Percentiles rank a stretch among this genome's conserved stretches.
phyloP scores from a whole-genome alignment of 1,284 basidiomycete species.

The Cryptococcus wingfieldii region DNA sequence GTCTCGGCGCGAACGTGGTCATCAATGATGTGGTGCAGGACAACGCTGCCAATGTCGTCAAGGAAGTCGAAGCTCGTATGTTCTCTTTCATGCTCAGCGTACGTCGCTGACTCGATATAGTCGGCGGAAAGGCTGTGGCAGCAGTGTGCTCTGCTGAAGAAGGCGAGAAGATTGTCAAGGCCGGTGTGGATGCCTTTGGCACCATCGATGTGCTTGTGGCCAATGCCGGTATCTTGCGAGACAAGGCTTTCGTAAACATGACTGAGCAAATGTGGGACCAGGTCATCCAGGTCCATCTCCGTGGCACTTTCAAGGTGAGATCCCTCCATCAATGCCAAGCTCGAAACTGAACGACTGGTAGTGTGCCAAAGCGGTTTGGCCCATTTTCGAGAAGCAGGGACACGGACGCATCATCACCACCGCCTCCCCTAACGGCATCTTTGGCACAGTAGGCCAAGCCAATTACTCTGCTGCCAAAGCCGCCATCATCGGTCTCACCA shows the following conservation, averaged over 20 bases:
- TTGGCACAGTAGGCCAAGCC: constrained; percentile 90
- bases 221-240: constrained; percentile 90
- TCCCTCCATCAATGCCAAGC: neutral
- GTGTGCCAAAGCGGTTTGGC: constrained; percentile 94
- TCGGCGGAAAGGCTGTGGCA: constrained; percentile 81
- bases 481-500: constrained; percentile 84
- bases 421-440: constrained; percentile 86
- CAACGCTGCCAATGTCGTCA: constrained; percentile 75
- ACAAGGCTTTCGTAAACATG: constrained; percentile 87
- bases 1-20: constrained; percentile 90
- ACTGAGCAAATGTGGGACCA: constrained; percentile 91
- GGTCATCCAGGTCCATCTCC: constrained; percentile 80
- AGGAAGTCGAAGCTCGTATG: constrained; percentile 75
- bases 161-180: constrained; percentile 83
- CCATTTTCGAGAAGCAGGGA: constrained; percentile 93
- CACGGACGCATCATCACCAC: constrained; percentile 95
- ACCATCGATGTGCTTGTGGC: constrained; percentile 83
- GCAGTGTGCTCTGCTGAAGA: constrained; percentile 81
- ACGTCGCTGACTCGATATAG: constrained; percentile 47
- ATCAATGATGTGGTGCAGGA: constrained; percentile 93
- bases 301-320: constrained; percentile 59
- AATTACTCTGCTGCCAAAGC: constrained; percentile 89
- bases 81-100: neutral
- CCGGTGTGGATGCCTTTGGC: constrained; percentile 82
- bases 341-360: constrained; percentile 29